These are phyloP conservation scores for Trichosanthes truncata DNA, from an alignment of 306 rosid genomes.

Conservation along the genomic window DNA sequence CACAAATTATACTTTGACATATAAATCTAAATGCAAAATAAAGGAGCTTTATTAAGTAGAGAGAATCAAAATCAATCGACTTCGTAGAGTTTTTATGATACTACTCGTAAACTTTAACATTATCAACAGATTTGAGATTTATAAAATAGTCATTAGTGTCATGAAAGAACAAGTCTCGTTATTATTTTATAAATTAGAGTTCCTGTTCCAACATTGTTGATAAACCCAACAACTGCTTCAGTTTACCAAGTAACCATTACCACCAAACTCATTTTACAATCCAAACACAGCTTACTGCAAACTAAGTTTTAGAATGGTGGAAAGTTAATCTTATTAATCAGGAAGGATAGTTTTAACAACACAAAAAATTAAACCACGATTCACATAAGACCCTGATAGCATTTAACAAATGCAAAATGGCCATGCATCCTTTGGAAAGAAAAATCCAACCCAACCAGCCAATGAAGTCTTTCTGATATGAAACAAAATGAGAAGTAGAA, in stretches of 20 bases:
- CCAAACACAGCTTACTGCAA: neutral
- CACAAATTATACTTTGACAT: too few species aligned
- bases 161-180: too few species aligned
- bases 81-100: too few species aligned
- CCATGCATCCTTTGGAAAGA: neutral
- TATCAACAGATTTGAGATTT: too few species aligned
- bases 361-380: neutral
- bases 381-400: neutral
- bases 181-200: too few species aligned
- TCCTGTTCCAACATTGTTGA: neutral
- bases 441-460: neutral
- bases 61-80: too few species aligned
- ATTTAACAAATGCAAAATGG: slow-evolving; percentile 5
- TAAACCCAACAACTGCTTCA: neutral
- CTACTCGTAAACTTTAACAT: too few species aligned
- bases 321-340: slow-evolving; percentile 3
- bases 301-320: neutral
- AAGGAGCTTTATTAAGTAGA: too few species aligned
- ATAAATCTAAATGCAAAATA: too few species aligned
- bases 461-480: slow-evolving; percentile 1
- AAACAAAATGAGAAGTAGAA: neutral
- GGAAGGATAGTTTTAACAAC: slow-evolving; percentile 6
- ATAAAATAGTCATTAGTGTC: too few species aligned
- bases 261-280: neutral
- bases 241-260: neutral